These are phyloP conservation scores for Pseudonitzschia multiseries DNA, from an alignment of 108 stramenopile species.

Conservation along the genomic window DNA sequence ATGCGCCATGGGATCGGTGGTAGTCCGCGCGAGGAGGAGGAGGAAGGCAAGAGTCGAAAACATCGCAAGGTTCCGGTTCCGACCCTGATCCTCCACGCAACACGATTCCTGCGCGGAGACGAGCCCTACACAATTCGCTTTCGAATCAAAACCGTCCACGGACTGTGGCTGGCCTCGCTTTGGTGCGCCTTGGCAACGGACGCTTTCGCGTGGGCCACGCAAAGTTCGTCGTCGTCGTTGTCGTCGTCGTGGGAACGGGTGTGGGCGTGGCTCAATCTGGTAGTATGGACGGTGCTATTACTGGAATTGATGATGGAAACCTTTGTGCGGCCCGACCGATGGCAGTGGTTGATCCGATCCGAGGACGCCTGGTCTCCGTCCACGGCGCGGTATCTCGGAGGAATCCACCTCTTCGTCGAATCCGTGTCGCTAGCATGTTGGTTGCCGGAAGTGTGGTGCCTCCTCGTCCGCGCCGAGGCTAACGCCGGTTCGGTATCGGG, in stretches of 20 bases:
- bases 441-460: constrained; percentile 66
- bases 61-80: not conserved
- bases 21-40: constrained; percentile 17
- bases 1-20: constrained; percentile 17
- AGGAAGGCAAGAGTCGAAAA: not conserved
- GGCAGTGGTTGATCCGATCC: constrained; percentile 51
- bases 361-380: constrained; percentile 75
- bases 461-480: constrained; percentile 37
- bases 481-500: constrained; percentile 37
- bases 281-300: constrained; percentile 66
- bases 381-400: constrained; percentile 65
- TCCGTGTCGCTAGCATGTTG: constrained; percentile 60
- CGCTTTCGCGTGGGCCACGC: too few relatives aligned
- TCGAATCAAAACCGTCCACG: constrained; percentile 67
- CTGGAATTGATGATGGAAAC: constrained; percentile 77
- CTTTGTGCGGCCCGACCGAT: constrained; percentile 67
- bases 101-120: constrained; percentile 41
- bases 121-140: constrained; percentile 42
- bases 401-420: constrained; percentile 70
- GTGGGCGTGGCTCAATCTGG: constrained; percentile 59
- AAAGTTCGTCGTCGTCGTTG: constrained; percentile 55
- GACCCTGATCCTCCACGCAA: constrained; percentile 20
- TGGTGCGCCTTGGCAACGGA: constrained; percentile 48
- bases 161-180: constrained; percentile 65
- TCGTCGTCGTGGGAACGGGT: constrained; percentile 58